A percentile compares a stretch with the other conserved stretches of the same genome.
These are phyloP conservation scores for Pezicula radicicola DNA, from an alignment of 2,329 filamentous ascomycete species.

Conservation along the genomic window DNA sequence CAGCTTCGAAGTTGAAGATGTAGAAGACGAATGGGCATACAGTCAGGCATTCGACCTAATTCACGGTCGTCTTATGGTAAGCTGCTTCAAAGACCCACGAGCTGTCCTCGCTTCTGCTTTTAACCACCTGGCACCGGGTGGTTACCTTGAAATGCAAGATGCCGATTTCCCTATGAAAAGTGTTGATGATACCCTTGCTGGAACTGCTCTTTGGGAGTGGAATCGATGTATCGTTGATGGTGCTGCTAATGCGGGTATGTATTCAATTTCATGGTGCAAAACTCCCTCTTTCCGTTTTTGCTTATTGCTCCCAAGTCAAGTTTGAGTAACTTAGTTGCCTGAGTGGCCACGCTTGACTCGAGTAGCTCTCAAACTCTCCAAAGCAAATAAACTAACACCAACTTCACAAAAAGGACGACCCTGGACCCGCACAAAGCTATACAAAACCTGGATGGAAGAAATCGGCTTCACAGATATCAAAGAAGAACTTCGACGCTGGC, in stretches of 20 bases:
- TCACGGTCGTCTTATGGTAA: conserved; percentile 39
- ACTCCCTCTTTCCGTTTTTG: no score
- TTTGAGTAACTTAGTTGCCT: no score
- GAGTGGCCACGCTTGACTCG: no score
- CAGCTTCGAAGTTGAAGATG: conserved; percentile 47
- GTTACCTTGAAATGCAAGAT: conserved; percentile 29
- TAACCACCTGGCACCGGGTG: conserved; percentile 15
- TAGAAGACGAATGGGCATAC: conserved; percentile 43
- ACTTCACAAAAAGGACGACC: conserved; percentile 4
- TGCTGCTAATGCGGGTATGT: background rate
- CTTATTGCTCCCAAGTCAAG: no score
- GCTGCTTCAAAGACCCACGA: conserved; percentile 2
- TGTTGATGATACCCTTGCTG: background rate
- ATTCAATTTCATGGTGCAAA: no score
- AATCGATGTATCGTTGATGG: background rate
- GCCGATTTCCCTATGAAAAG: background rate
- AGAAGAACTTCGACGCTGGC: conserved; percentile 20
- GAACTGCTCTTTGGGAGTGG: background rate
- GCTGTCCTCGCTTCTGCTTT: conserved; percentile 4
- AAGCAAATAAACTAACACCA: no score
- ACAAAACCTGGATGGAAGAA: conserved; percentile 20
- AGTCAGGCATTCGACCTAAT: conserved; percentile 47
- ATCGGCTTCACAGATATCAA: conserved; percentile 17
- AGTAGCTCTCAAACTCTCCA: no score
- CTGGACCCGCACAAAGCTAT: conserved; percentile 10